Evolutionary conservation across 1,284 basidiomycete species (phyloP).

Genomic region (Cryptococcus maquisensis): DNA sequence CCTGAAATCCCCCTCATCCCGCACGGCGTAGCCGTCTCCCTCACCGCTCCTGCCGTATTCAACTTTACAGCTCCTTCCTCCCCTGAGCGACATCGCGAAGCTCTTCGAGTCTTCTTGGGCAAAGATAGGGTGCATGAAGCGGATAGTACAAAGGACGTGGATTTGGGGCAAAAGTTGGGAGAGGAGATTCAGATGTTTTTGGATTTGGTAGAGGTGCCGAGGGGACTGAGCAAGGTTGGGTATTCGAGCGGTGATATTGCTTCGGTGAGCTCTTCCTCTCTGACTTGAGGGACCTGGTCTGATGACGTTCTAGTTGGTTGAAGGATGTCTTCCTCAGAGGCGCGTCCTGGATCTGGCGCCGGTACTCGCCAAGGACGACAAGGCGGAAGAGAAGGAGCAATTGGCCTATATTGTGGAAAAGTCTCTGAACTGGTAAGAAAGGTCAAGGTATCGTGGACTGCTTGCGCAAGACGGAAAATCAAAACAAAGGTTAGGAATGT

Average conservation of each 20-base stretch:
- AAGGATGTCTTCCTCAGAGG: slow-evolving; percentile 45
- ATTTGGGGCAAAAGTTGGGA: slow-evolving; percentile 74
- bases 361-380: slow-evolving; percentile 57
- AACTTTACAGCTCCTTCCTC: slow-evolving; percentile 88
- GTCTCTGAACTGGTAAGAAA: slow-evolving; percentile 36
- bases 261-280: slow-evolving; percentile 17
- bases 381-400: slow-evolving; percentile 73
- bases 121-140: slow-evolving; percentile 66
- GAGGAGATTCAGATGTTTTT: slow-evolving; percentile 90
- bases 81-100: slow-evolving; percentile 83
- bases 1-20: slow-evolving; percentile 85
- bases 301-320: slow-evolving; percentile 29
- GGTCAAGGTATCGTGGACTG: not conserved
- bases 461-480: not conserved
- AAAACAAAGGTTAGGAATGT: not conserved
- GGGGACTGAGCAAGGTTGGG: slow-evolving; percentile 81
- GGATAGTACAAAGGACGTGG: slow-evolving; percentile 69
- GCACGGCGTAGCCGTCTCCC: slow-evolving; percentile 80
- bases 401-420: slow-evolving; percentile 63
- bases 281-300: not conserved
- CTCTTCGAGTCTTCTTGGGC: slow-evolving; percentile 74
- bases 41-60: slow-evolving; percentile 87
- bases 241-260: slow-evolving; percentile 54
- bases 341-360: slow-evolving; percentile 47
- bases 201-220: slow-evolving; percentile 75